Percentiles rank a stretch among this genome's conserved stretches.
Conservation (phyloP, 2,329 filamentous ascomycete species). For the Xylaria sp. region DNA sequence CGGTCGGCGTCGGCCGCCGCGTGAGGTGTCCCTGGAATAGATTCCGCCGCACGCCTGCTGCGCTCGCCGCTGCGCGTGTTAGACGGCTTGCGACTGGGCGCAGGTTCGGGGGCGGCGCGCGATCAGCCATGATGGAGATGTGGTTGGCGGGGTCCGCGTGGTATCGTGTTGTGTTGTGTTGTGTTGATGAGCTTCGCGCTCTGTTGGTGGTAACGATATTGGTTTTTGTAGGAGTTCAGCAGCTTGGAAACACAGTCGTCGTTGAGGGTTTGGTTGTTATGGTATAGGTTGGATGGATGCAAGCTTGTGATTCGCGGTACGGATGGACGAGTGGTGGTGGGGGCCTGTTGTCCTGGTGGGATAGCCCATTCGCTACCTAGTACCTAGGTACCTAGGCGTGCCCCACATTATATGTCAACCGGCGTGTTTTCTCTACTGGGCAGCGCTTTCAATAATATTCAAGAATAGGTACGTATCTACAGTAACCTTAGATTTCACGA, state of each 20-base stretch:
- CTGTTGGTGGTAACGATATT: constrained; percentile 1
- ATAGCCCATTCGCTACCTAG: neutral
- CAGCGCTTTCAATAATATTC: neutral
- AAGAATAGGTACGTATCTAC: too few species aligned
- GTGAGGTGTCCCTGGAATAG: constrained; percentile 66
- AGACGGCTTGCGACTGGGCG: constrained; percentile 29
- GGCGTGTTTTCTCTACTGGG: neutral
- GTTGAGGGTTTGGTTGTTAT: neutral
- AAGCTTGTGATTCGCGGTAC: constrained; percentile 13
- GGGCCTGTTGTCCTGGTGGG: neutral
- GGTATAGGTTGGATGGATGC: neutral
- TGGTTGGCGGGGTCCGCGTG: neutral
- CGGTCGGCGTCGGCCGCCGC: constrained; percentile 54
- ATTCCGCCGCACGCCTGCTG: constrained; percentile 55
- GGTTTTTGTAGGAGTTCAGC: neutral
- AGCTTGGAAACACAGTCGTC: neutral
- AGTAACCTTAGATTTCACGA: too few species aligned
- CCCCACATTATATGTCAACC: neutral
- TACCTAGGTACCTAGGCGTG: neutral
- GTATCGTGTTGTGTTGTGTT: neutral
- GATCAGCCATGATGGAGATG: constrained; percentile 35
- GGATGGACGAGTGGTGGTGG: neutral
- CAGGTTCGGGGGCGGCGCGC: constrained; percentile 33
- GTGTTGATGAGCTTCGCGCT: neutral
- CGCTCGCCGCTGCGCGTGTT: constrained; percentile 38